Evolutionary conservation across 1,284 basidiomycete species (phyloP).

Genomic region (Microbotryum scabiosae): DNA sequence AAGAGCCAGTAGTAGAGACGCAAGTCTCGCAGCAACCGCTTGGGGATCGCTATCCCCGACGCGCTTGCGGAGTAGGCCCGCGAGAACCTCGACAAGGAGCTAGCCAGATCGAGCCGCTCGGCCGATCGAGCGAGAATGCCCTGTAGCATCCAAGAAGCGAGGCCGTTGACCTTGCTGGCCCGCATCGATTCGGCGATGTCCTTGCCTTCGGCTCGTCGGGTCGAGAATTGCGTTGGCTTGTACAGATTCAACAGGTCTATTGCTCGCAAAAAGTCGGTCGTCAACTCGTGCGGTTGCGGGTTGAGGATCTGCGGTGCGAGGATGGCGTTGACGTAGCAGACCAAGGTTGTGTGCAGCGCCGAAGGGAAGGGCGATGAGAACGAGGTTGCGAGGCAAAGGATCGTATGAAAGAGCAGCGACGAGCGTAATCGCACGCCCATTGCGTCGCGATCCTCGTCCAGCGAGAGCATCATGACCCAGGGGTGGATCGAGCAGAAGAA

Average conservation of each 20-base stretch:
- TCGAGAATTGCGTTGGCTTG: conserved; percentile 26
- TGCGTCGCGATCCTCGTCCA: conserved; percentile 28
- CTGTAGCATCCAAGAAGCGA: conserved; percentile 30
- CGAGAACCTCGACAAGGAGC: conserved; percentile 17
- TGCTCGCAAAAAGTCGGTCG: conserved; percentile 29
- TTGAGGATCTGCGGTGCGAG: conserved; percentile 29
- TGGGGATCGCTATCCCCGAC: conserved; percentile 17
- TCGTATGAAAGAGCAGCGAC: conserved; percentile 27
- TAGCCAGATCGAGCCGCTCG: conserved; percentile 19
- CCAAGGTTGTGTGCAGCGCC: conserved; percentile 28
- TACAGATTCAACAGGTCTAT: conserved; percentile 29
- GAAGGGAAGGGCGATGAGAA: conserved; percentile 29
- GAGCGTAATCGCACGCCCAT: conserved; percentile 11
- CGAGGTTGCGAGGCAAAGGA: conserved; percentile 29
- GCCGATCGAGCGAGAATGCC: conserved; percentile 23
- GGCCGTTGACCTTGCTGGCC: conserved; percentile 26
- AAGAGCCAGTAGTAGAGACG: conserved; percentile 29
- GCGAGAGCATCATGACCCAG: conserved; percentile 31
- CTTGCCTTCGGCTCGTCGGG: conserved; percentile 21
- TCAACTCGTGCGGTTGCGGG: conserved; percentile 30
- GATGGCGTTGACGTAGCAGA: conserved; percentile 26
- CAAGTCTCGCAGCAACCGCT: conserved; percentile 17
- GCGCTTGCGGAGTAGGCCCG: conserved; percentile 23
- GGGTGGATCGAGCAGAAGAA: conserved; percentile 29
- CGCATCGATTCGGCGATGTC: conserved; percentile 28